Evolutionary conservation across 805 yeast genomes (phyloP).

Genomic region (Isabelozyma gotoi): DNA sequence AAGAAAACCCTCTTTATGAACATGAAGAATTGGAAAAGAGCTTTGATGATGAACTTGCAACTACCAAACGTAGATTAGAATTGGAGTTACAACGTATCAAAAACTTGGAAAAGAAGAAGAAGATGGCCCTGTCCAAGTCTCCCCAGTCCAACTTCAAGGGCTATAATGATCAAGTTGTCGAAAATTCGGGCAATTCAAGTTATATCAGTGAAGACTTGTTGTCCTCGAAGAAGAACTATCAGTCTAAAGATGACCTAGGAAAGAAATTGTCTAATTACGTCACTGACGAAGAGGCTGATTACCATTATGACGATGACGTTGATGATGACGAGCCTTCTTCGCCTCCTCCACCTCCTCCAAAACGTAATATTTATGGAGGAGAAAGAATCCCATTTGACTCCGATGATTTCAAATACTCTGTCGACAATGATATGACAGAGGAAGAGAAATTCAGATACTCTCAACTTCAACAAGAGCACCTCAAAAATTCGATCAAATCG

Average conservation of each 20-base stretch:
- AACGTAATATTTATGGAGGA: conserved; percentile 11
- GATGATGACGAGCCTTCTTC: conserved; percentile 19
- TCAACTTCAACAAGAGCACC: conserved; percentile 34
- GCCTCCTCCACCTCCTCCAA: conserved; percentile 46
- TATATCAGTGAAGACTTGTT: conserved; percentile 34
- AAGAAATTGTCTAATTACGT: conserved; percentile 24
- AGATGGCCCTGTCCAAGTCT: not conserved
- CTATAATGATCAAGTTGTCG: conserved; percentile 3
- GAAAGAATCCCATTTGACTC: conserved; percentile 32
- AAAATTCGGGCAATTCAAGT: conserved; percentile 24
- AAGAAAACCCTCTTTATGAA: not conserved
- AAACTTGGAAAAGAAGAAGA: conserved; percentile 21
- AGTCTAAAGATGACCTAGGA: conserved; percentile 35
- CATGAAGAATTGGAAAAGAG: conserved; percentile 2
- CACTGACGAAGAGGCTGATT: conserved; percentile 21
- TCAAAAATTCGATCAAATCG: conserved; percentile 40
- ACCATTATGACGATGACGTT: conserved; percentile 13
- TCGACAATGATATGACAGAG: conserved; percentile 18
- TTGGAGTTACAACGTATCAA: conserved; percentile 34
- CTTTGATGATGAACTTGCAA: conserved; percentile 27
- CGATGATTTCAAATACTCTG: conserved; percentile 35
- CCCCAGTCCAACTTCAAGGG: conserved; percentile 3
- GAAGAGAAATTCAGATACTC: conserved; percentile 28
- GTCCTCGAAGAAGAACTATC: conserved; percentile 30
- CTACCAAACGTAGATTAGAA: conserved; percentile 39